phyloP scores from a whole-genome alignment of 768 basidiomycete species.

The Boletus rufocinnamomeus region DNA sequence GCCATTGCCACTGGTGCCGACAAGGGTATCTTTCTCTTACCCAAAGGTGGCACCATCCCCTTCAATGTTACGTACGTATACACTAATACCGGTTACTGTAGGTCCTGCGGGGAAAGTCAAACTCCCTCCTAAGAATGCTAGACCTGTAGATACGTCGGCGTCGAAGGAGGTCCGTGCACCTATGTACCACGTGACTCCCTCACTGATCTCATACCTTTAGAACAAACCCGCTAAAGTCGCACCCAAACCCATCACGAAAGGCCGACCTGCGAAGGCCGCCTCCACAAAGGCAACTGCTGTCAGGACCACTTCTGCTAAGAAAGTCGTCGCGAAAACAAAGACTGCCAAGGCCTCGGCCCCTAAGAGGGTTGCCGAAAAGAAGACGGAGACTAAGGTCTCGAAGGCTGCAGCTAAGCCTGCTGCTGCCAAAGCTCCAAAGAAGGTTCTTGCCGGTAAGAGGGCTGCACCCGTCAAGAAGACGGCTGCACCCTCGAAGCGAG shows the following conservation, averaged over 20 bases:
- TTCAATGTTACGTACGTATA: neutral
- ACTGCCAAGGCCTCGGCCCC: slow-evolving; percentile 39
- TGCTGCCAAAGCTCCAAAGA: slow-evolving; percentile 33
- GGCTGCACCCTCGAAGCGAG: slow-evolving; percentile 46
- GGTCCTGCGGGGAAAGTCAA: slow-evolving; percentile 61
- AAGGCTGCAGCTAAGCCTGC: slow-evolving; percentile 22
- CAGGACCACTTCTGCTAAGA: slow-evolving; percentile 30
- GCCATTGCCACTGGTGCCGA: slow-evolving; percentile 83
- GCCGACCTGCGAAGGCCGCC: slow-evolving; percentile 32
- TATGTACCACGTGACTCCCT: slow-evolving; percentile 24
- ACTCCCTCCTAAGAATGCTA: slow-evolving; percentile 61
- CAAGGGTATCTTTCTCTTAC: slow-evolving; percentile 80
- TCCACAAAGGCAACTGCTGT: slow-evolving; percentile 25
- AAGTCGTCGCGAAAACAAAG: slow-evolving; percentile 39
- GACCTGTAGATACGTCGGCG: slow-evolving; percentile 50
- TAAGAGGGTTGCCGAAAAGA: slow-evolving; percentile 43
- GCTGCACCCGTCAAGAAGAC: slow-evolving; percentile 42
- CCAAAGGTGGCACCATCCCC: slow-evolving; percentile 64
- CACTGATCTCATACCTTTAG: slow-evolving; percentile 16
- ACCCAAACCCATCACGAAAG: slow-evolving; percentile 28
- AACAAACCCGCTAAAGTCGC: slow-evolving; percentile 38
- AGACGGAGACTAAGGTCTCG: slow-evolving; percentile 35
- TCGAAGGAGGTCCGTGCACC: slow-evolving; percentile 57
- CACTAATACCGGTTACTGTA: slow-evolving; percentile 16
- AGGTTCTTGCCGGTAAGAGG: slow-evolving; percentile 36